Percentiles rank a stretch among this genome's conserved stretches.
Evolutionary conservation across 2,329 filamentous ascomycete genomes (phyloP).

Genomic region (Penicillium oxalicum): DNA sequence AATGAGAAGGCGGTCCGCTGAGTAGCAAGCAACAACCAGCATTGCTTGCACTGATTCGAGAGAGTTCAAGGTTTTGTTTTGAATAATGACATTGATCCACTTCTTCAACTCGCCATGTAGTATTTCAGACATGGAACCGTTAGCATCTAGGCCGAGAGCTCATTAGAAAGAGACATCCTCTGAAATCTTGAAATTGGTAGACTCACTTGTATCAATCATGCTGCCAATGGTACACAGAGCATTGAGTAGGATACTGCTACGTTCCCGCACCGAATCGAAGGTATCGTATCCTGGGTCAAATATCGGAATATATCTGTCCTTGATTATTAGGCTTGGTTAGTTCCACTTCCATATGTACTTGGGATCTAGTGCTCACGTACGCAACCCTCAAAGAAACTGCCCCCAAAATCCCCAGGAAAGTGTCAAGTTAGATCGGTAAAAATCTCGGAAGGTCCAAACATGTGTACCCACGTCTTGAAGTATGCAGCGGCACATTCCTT

Average conservation of each 20-base stretch:
- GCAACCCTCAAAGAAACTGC: constrained; percentile 37
- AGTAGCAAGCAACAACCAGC: constrained; percentile 49
- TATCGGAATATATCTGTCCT: constrained; percentile 47
- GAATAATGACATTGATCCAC: constrained; percentile 43
- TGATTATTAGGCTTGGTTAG: background rate
- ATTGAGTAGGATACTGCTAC: constrained; percentile 49
- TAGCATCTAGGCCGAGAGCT: constrained; percentile 16
- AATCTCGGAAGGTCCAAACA: too few relatives aligned
- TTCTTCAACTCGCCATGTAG: constrained; percentile 41
- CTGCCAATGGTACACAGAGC: constrained; percentile 50
- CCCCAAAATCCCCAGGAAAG: constrained; percentile 27
- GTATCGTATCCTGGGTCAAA: constrained; percentile 45
- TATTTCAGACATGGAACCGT: constrained; percentile 36
- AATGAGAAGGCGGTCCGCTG: constrained; percentile 47
- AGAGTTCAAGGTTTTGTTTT: constrained; percentile 33
- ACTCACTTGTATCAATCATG: constrained; percentile 34
- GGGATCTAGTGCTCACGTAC: constrained; percentile 14
- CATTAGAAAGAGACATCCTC: background rate
- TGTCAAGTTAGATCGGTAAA: too few relatives aligned
- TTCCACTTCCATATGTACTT: background rate
- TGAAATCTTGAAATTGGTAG: background rate
- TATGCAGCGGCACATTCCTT: constrained; percentile 28
- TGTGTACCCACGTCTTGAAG: constrained; percentile 26
- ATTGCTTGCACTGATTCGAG: constrained; percentile 50
- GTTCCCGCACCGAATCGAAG: constrained; percentile 40